A percentile compares a stretch with the other conserved stretches of the same genome.
Conservation (phyloP, 306 rosid species). For the Pueraria montana region DNA sequence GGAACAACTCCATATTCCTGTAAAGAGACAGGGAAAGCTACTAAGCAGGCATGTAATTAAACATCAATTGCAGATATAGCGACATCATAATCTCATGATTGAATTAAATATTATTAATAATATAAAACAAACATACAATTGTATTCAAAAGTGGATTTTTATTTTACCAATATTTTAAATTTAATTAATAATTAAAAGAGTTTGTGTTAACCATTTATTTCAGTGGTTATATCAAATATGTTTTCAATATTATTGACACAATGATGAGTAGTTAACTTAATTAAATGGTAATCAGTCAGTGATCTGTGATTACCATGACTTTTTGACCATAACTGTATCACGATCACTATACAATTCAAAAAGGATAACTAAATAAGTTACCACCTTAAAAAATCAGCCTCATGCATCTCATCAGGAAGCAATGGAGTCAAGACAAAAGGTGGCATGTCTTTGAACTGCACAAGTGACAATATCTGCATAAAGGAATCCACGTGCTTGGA, state of each 20-base stretch:
- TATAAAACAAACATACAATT: constrained; percentile 26
- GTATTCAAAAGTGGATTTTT: constrained; percentile 1
- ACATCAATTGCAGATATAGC: constrained; percentile 34
- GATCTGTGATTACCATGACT: constrained; percentile 6
- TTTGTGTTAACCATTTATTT: constrained; percentile 30
- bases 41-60: constrained; percentile 35
- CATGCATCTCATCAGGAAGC: constrained; percentile 82
- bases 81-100: constrained; percentile 24
- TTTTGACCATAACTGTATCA: constrained; percentile 27
- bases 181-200: constrained; percentile 23
- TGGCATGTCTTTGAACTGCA: constrained; percentile 73
- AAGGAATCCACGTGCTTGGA: constrained; percentile 94
- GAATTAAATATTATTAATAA: constrained; percentile 13
- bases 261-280: constrained; percentile 20
- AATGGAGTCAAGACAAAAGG: constrained; percentile 75
- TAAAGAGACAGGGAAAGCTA: constrained; percentile 27
- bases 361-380: constrained; percentile 31
- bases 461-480: constrained; percentile 89
- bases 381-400: constrained; percentile 79
- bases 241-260: neutral
- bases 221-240: constrained; percentile 6
- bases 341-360: constrained; percentile 23
- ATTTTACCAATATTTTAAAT: constrained; percentile 11
- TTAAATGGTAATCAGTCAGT: constrained; percentile 25
- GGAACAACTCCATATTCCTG: constrained; percentile 81